These are phyloP conservation scores for Calonectria leucothoes DNA, from an alignment of 2,329 filamentous ascomycete genomes.

Conservation along the genomic window DNA sequence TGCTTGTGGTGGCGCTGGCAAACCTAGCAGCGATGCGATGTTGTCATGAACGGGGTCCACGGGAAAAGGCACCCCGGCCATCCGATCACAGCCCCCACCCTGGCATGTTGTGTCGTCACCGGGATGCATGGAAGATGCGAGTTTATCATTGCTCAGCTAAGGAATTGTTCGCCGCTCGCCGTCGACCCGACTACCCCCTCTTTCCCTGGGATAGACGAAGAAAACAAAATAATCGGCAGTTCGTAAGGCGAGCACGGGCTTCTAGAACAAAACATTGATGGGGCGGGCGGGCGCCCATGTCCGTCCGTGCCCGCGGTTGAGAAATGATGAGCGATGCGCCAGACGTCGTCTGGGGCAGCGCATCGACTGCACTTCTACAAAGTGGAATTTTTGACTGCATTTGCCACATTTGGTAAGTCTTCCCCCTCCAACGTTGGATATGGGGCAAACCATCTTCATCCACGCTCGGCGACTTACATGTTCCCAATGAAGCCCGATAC, in stretches of 20 bases:
- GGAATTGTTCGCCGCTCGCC: neutral
- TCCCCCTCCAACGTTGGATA: neutral
- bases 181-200: too few relatives aligned
- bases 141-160: neutral
- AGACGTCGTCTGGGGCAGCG: neutral
- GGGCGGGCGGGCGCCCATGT: neutral
- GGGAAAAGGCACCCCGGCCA: neutral
- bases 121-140: neutral
- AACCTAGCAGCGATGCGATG: neutral
- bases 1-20: constrained; percentile 7
- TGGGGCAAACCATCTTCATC: neutral
- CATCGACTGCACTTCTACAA: neutral
- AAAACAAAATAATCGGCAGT: neutral
- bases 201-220: neutral
- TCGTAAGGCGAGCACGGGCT: neutral
- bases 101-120: constrained; percentile 1
- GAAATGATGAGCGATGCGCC: neutral
- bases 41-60: neutral
- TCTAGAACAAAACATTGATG: constrained; percentile 8
- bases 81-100: neutral
- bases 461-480: neutral
- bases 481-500: neutral
- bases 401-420: neutral
- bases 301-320: neutral
- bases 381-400: neutral